These are phyloP conservation scores for Cryphonectria naterciae DNA, from an alignment of 2,329 filamentous ascomycete species.

Conservation along the genomic window DNA sequence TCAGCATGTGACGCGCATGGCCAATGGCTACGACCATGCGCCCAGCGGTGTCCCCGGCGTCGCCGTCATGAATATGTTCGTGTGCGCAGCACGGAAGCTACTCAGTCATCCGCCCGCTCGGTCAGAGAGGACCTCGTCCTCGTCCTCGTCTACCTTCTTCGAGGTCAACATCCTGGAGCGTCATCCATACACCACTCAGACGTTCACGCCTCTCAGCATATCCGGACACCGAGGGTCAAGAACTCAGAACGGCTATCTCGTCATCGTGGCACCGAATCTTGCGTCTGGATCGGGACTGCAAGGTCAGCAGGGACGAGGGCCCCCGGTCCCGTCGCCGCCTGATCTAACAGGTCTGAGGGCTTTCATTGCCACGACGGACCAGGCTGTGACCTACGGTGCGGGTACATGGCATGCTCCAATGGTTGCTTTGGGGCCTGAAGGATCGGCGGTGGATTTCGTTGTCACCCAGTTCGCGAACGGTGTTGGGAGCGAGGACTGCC, in stretches of 20 bases:
- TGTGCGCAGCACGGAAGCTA: slow-evolving; percentile 71
- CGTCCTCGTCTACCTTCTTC: slow-evolving; percentile 50
- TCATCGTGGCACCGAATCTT: slow-evolving; percentile 84
- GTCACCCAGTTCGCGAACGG: slow-evolving; percentile 90
- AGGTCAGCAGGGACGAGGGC: neutral
- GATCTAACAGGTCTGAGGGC: slow-evolving; percentile 73
- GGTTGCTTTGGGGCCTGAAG: slow-evolving; percentile 72
- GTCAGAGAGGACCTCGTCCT: slow-evolving; percentile 16
- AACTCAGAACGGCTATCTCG: slow-evolving; percentile 64
- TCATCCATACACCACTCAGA: slow-evolving; percentile 93
- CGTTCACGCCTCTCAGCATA: slow-evolving; percentile 77
- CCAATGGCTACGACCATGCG: slow-evolving; percentile 70
- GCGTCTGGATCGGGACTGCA: neutral
- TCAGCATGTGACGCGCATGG: slow-evolving; percentile 73
- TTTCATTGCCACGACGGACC: slow-evolving; percentile 75
- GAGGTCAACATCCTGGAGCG: slow-evolving; percentile 78
- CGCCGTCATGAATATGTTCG: slow-evolving; percentile 85
- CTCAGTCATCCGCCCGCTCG: slow-evolving; percentile 17
- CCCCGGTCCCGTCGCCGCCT: slow-evolving; percentile 52
- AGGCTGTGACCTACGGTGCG: slow-evolving; percentile 89
- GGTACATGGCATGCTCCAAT: slow-evolving; percentile 98
- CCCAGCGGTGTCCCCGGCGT: slow-evolving; percentile 60
- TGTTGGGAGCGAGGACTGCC: slow-evolving; percentile 81
- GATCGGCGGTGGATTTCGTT: slow-evolving; percentile 75
- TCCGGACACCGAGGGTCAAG: slow-evolving; percentile 37